These are phyloP conservation scores for Pelargonium australe DNA, from an alignment of 441 rosid species.

Conservation along the genomic window DNA sequence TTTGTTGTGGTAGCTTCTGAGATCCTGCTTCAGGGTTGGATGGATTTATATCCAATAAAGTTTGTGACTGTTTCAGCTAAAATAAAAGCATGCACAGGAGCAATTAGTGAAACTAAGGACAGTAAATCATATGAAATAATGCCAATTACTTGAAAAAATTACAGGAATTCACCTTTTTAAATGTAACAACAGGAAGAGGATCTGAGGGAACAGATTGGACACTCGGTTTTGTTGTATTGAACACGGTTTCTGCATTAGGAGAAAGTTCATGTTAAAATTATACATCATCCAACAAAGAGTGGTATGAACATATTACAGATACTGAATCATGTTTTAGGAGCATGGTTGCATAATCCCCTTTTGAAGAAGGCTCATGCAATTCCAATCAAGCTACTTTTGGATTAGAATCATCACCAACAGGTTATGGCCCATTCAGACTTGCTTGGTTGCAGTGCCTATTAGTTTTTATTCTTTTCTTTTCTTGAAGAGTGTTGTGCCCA, in stretches of 20 bases:
- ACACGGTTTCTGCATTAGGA: conserved; percentile 26
- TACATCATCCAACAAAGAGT: neutral
- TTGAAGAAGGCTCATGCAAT: neutral
- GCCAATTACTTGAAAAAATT: neutral
- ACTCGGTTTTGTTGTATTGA: conserved; percentile 29
- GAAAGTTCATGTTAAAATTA: neutral
- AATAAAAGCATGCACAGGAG: neutral
- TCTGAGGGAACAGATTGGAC: conserved; percentile 23
- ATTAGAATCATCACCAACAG: neutral
- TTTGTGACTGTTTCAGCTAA: neutral
- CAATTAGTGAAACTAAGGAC: neutral
- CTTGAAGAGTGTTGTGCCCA: neutral
- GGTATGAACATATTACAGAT: neutral
- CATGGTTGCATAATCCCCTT: neutral
- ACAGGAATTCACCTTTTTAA: conserved; percentile 1
- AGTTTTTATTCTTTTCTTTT: neutral
- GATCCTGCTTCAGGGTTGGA: neutral
- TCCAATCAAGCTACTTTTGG: neutral
- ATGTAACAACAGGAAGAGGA: conserved; percentile 18
- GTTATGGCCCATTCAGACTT: neutral
- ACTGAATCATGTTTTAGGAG: neutral
- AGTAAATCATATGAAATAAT: neutral
- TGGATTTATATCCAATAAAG: neutral
- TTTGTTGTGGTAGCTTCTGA: neutral
- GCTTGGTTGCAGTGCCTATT: neutral